phyloP scores from a whole-genome alignment of 2,329 filamentous ascomycete species.

The Coleophoma eucalyptorum region DNA sequence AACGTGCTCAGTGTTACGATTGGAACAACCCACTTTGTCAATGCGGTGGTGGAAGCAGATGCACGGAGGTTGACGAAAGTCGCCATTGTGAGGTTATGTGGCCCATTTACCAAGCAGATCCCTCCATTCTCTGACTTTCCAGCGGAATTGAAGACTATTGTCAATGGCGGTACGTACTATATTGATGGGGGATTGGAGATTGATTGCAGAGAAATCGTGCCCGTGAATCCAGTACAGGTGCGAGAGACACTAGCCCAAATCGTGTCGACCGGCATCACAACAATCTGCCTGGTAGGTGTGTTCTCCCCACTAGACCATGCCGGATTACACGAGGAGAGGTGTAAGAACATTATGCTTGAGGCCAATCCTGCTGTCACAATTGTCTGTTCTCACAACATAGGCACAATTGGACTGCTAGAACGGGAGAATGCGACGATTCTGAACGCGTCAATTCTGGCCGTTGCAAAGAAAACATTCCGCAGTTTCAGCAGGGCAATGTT shows the following conservation, averaged over 20 bases:
- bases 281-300: constrained; percentile 39
- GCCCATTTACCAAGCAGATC: constrained; percentile 38
- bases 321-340: constrained; percentile 35
- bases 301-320: constrained; percentile 42
- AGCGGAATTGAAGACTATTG: constrained; percentile 31
- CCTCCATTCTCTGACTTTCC: constrained; percentile 45
- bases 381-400: neutral
- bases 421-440: constrained; percentile 57
- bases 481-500: constrained; percentile 47
- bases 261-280: constrained; percentile 29
- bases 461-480: constrained; percentile 50
- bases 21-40: constrained; percentile 37
- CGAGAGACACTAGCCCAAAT: constrained; percentile 29
- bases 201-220: constrained; percentile 40
- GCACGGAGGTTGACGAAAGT: constrained; percentile 37
- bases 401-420: neutral
- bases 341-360: constrained; percentile 30
- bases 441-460: constrained; percentile 54
- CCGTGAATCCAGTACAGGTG: constrained; percentile 34
- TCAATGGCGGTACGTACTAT: constrained; percentile 37
- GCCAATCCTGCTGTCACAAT: neutral
- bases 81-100: constrained; percentile 41
- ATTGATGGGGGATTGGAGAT: constrained; percentile 44
- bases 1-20: constrained; percentile 40
- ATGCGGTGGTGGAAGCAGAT: constrained; percentile 43